These are phyloP conservation scores for Rubia yunnanensis DNA, from an alignment of 257 asterid genomes.

Conservation along the genomic window DNA sequence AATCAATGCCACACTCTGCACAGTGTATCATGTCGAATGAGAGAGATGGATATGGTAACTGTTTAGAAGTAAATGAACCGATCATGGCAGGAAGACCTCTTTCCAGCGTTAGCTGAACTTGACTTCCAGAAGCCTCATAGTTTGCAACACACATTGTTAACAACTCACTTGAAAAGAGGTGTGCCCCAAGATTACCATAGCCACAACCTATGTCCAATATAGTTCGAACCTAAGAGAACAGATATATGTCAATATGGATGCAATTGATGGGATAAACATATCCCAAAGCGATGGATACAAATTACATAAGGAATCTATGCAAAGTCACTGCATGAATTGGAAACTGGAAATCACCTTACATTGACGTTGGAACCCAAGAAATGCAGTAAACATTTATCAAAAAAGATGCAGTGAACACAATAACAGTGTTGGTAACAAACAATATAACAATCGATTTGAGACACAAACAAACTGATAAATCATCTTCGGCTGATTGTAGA, in stretches of 20 bases:
- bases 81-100: conserved; percentile 99
- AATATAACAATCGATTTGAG: background rate
- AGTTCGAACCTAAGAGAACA: conserved; percentile 59
- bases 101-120: conserved; percentile 95
- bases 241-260: conserved; percentile 9
- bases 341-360: background rate
- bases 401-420: too few species aligned
- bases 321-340: background rate
- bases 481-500: background rate
- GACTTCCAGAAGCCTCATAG: conserved; percentile 98
- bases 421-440: background rate
- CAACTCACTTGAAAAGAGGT: conserved; percentile 61
- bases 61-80: conserved; percentile 81
- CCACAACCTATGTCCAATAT: conserved; percentile 95
- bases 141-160: conserved; percentile 86
- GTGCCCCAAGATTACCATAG: conserved; percentile 98
- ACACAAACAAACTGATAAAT: background rate
- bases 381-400: background rate
- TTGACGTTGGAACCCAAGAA: background rate
- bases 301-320: background rate
- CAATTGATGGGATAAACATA: background rate
- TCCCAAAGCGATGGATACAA: background rate
- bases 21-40: conserved; percentile 99
- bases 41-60: conserved; percentile 87
- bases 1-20: conserved; percentile 77